A percentile compares a stretch with the other conserved stretches of the same genome.
Evolutionary conservation across 768 basidiomycete species (phyloP).

Genomic region (Tricholoma matsutake): DNA sequence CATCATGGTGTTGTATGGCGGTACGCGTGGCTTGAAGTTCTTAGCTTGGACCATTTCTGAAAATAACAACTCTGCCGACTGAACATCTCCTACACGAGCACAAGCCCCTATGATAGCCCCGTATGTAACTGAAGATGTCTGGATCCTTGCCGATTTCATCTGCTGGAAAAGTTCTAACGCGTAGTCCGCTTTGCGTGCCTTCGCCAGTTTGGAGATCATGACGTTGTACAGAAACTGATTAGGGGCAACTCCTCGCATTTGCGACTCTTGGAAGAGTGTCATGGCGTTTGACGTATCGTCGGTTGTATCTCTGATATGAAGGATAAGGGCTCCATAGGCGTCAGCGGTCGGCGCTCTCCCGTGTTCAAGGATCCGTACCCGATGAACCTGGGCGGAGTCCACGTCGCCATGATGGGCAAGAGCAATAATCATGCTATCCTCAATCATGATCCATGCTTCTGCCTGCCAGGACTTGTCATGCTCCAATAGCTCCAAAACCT

Average conservation of each 20-base stretch:
- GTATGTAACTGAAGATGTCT: slow-evolving; percentile 86
- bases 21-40: slow-evolving; percentile 85
- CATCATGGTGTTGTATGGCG: slow-evolving; percentile 99
- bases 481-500: slow-evolving; percentile 46
- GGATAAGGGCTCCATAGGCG: slow-evolving; percentile 89
- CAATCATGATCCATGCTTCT: slow-evolving; percentile 72
- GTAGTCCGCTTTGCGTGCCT: slow-evolving; percentile 89
- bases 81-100: slow-evolving; percentile 85
- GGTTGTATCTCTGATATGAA: slow-evolving; percentile 87
- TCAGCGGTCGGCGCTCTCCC: slow-evolving; percentile 82
- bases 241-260: slow-evolving; percentile 62
- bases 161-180: slow-evolving; percentile 84
- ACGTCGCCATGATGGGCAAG: slow-evolving; percentile 79
- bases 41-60: slow-evolving; percentile 71
- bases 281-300: slow-evolving; percentile 91
- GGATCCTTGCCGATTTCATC: slow-evolving; percentile 68
- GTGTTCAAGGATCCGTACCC: slow-evolving; percentile 70
- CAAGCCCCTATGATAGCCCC: slow-evolving; percentile 94
- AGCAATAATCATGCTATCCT: slow-evolving; percentile 88
- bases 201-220: slow-evolving; percentile 92
- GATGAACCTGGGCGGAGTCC: slow-evolving; percentile 78
- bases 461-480: slow-evolving; percentile 44
- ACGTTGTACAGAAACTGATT: slow-evolving; percentile 95
- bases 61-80: slow-evolving; percentile 80
- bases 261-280: slow-evolving; percentile 78